Base-by-base conservation (phyloP, 352 stramenopile species). In the Phytopythium ostracodes region DNA sequence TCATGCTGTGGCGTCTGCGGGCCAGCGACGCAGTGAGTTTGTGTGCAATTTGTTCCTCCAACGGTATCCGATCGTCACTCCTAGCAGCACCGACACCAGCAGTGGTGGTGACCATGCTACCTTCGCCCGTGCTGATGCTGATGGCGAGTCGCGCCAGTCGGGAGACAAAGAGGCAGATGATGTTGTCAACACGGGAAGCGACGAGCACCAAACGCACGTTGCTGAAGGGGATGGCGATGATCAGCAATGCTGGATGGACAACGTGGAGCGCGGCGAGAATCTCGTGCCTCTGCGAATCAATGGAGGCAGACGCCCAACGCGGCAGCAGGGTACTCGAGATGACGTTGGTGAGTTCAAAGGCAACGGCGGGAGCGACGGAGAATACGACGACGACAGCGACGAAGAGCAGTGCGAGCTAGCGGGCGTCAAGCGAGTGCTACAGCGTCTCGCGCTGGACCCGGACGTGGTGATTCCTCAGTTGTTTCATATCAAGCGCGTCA, bases 401-500 rank as follows among this genome's bases (percentile, higher is more conserved):
- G 40, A 55, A 17, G 31, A 24, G 2, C 15, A 42, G 15, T 43
- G 18, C 38, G 63, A 67, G 15, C 60, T 63, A 10, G 43, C 49
- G 20, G 43, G 27, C 6, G 27, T 40, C 36, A 51, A 60, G 25
- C 36, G 38, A 12, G 38, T 60, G 18, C 24, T 60, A 11, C 4
- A 50, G 31, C 36, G 27, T 0, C 8, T 67, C 18, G 76, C 72
- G 0, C 80, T 89, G 35, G 70, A 85, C 24, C 51, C 65, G 18
- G 70, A 84, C 27, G 59, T 69, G n/a, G 72, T 76, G 31, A 56
- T 81, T 35, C 73, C 80, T 22, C 67, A 76, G 46, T 60, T 89
- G 4, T 73, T 78, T 12, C 72, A 82, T 47, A 87, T 88, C 68
- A 89, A 84, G 49, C 60, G 81, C 25, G 59, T 73, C 22, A 80